phyloP scores from a whole-genome alignment of 169 alveolate genomes.

The Toxoplasma gondii region DNA sequence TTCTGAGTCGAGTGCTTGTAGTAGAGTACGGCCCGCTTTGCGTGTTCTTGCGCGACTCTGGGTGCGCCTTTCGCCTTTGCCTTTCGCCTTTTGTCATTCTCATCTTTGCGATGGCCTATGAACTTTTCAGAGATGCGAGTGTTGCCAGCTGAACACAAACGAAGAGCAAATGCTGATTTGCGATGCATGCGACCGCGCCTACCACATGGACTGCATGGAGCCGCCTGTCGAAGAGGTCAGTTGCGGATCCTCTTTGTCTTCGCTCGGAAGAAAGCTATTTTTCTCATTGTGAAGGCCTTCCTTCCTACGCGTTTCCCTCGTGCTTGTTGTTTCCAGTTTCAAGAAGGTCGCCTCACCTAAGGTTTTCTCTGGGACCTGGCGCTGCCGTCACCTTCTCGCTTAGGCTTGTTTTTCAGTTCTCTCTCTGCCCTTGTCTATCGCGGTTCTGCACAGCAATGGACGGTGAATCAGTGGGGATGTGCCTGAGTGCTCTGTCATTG shows the following conservation, averaged over 20 bases:
- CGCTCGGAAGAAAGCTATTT: neutral
- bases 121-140: constrained; percentile 61
- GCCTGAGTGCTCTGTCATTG: no score
- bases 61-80: neutral
- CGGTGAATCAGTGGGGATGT: no score
- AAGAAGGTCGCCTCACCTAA: no score
- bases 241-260: neutral
- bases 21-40: neutral
- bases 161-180: constrained; percentile 75
- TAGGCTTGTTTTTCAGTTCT: no score
- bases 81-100: neutral
- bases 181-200: constrained; percentile 78
- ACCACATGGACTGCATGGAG: constrained; percentile 73
- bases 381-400: no score
- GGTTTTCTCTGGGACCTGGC: neutral
- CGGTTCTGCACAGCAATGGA: no score
- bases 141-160: constrained; percentile 39
- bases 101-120: neutral
- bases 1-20: no score
- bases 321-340: neutral
- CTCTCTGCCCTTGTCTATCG: no score
- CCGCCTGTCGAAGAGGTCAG: constrained; percentile 63
- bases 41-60: neutral
- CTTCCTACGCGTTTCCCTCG: neutral
- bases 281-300: neutral